A percentile compares a stretch with the other conserved stretches of the same genome.
phyloP scores from a whole-genome alignment of 164 flowering plant species.

The grape (Vitis vinifera) region DNA sequence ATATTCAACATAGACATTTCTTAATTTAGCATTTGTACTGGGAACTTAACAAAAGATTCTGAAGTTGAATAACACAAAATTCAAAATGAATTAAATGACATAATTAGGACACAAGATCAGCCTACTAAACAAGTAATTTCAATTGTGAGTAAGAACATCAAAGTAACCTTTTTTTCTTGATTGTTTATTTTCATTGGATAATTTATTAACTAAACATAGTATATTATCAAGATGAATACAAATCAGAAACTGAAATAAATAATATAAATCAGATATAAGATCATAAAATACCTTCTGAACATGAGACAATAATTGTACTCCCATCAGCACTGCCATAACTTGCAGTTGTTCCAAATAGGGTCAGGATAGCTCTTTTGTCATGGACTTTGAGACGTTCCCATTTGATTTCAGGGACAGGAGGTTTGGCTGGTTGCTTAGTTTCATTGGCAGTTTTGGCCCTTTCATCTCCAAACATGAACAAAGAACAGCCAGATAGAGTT shows the following conservation, averaged over 20 bases:
- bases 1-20: too few species aligned
- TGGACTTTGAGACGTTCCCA: slow-evolving; percentile 95
- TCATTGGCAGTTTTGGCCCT: slow-evolving; percentile 46
- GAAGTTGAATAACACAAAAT: too few species aligned
- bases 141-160: not conserved
- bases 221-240: too few species aligned
- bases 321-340: slow-evolving; percentile 94
- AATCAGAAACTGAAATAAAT: too few species aligned
- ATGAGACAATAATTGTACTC: slow-evolving; percentile 78
- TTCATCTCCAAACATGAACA: slow-evolving; percentile 85
- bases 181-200: not conserved
- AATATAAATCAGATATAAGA: not conserved
- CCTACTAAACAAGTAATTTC: too few species aligned
- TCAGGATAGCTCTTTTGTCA: slow-evolving; percentile 60
- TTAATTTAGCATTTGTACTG: too few species aligned
- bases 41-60: too few species aligned
- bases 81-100: too few species aligned
- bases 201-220: not conserved
- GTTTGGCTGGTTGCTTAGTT: slow-evolving; percentile 61
- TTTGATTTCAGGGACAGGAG: slow-evolving; percentile 86
- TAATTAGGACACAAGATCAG: too few species aligned
- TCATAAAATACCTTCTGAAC: slow-evolving; percentile 77
- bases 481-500: slow-evolving; percentile 65
- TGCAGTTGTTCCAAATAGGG: slow-evolving; percentile 68
- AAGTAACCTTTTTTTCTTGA: not conserved